Base-by-base conservation (phyloP, 1,284 basidiomycete genomes). In the Pseudozyma pruni region DNA sequence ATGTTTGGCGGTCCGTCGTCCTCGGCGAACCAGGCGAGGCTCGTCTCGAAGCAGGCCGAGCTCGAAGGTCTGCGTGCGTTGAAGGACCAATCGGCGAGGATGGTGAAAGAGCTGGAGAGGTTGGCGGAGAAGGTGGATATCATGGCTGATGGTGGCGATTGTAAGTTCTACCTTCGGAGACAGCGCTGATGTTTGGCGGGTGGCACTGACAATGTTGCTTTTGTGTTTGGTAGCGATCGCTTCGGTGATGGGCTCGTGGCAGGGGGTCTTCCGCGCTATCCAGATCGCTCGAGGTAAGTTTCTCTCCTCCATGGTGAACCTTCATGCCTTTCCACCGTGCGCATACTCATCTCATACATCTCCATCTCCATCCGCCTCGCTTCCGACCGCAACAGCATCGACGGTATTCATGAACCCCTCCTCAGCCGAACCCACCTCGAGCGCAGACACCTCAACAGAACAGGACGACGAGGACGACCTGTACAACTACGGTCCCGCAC, bases 221-320 rank as follows among this genome's bases (percentile, higher is more conserved):
- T 14, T 45, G 11, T n/a, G 22, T 35, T 17, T 22, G n/a, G 19
- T 23, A 80, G 78, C 75, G n/a, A 73, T 79, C n/a, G 78, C 79
- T 2, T 63, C 67, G 13, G 79, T 81, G 5, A 74, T 80, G 74
- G 48, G 63, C 2, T 73, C 72, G 14, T 81, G 79, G 79, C 72
- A 78, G 29, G 79, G 79, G 51, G 79, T 81, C 8, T 81, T 81
- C 52, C 58, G 79, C 11, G 78, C 79, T 10, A 81, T 81, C 29
- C 78, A 78, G 47, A 73, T 81, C 16, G 79, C 79, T 32, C 61
- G 73, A 53, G 68, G 72, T 78, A 64, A 60, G 63, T 23, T 17
- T 40, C 10, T 33, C 20, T 19, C 22, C n/a, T 8, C 23, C 9
- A 8, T 39, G 4, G 17, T 16, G 7, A 25, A 29, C 14, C 19